Base-by-base conservation (phyloP, 2,329 filamentous ascomycete species). In the Alternaria solani region DNA sequence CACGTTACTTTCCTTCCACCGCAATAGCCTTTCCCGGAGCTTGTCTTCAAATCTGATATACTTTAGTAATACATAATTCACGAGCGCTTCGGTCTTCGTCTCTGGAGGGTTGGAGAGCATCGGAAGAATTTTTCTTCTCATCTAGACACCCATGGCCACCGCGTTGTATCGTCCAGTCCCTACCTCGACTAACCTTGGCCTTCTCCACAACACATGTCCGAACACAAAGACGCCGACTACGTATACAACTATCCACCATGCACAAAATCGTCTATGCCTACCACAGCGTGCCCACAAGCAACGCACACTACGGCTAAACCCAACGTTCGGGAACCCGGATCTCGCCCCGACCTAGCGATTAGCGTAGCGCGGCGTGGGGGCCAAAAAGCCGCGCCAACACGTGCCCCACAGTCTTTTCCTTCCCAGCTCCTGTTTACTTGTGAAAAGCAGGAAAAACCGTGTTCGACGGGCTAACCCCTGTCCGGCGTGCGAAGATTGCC, bases 321-420 rank as follows among this genome's bases (percentile, higher is more conserved):
- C 54, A 57, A 57, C 54, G 46, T 47, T 43, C 54, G 54, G 54
- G 46, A 51, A 38, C 47, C 26, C 54, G 46, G 46, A 38, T 49
- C 54, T 36, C 32, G 42, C 46, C 51, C 26, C 46, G 46, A 49
- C 25, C 46, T 49, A 49, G 46, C 46, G 46, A 32, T 38, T 49
- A 49, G 46, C 12, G 20, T 46, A 38, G 46, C 23, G 36, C 26
- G 28, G 23, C 54, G 54, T 57, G 54, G 54, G 54, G 54, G 51
- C 54, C 54, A 52, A 52, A 52, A 57, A 44, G 44, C 46, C 23
- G 46, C 32, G 46, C 30, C 32, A 49, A 32, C 32, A 49, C 46
- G 20, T 23, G 32, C 46, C 46, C 46, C 46, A 48, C 28, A 5
- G 9, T 9, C 34, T 11, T 39, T 41, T 9, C 38, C 20, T 23